Percentiles rank a stretch among this genome's conserved stretches.
phyloP scores from a whole-genome alignment of 2,329 filamentous ascomycete genomes.

The Epichloe scottii region DNA sequence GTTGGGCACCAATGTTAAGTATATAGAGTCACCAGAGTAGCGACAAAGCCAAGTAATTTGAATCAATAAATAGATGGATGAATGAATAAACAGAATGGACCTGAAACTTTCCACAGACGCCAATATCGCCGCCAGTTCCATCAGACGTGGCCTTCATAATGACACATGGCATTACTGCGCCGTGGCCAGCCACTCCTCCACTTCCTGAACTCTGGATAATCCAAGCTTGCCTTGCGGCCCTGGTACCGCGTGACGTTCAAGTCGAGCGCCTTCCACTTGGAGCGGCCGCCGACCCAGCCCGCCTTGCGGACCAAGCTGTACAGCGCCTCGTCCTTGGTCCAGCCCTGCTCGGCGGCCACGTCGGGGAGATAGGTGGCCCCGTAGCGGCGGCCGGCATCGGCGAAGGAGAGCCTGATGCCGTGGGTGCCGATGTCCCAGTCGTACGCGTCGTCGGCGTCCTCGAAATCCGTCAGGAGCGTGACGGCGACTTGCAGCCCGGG shows the following conservation, averaged over 20 bases:
- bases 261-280: constrained; percentile 68
- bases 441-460: constrained; percentile 56
- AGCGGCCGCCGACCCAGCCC: constrained; percentile 74
- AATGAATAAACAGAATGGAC: too few relatives aligned
- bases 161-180: constrained; percentile 11
- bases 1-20: too few relatives aligned
- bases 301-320: constrained; percentile 88
- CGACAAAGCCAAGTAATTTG: too few relatives aligned
- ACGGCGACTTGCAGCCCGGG: constrained; percentile 51
- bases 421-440: constrained; percentile 84
- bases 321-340: constrained; percentile 86
- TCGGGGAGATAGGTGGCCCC: constrained; percentile 88
- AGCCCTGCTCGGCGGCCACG: constrained; percentile 83
- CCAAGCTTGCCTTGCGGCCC: constrained; percentile 62
- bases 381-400: constrained; percentile 58
- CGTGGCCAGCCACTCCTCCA: constrained; percentile 58
- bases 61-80: too few relatives aligned
- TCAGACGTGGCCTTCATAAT: neutral
- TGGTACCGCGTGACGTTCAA: constrained; percentile 76
- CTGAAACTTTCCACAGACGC: too few relatives aligned
- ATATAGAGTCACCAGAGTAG: too few relatives aligned
- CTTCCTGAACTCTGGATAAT: constrained; percentile 61
- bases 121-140: too few relatives aligned
- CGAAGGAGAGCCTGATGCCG: constrained; percentile 77
- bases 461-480: constrained; percentile 78